Evolutionary conservation across 73 alveolate species (phyloP).

Genomic region (Blepharisma stoltei): DNA sequence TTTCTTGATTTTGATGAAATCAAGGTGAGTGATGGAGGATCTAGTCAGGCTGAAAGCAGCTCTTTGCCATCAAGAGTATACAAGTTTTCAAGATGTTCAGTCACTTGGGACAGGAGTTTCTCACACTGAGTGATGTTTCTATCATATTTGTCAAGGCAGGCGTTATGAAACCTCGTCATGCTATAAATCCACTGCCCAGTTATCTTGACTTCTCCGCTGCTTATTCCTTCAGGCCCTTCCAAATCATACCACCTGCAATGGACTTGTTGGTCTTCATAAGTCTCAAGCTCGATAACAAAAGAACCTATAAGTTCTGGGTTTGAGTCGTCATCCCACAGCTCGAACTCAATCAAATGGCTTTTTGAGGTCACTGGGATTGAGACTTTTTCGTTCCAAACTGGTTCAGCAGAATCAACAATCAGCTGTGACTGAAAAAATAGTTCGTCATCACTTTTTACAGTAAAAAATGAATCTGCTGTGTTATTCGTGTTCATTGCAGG

Average conservation of each 20-base stretch:
- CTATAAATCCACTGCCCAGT: constrained; percentile 27
- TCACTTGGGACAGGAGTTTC: neutral
- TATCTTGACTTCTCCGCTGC: constrained; percentile 23
- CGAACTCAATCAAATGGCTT: constrained; percentile 9
- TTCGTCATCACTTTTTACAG: constrained; percentile 8
- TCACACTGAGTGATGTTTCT: neutral
- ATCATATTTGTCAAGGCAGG: constrained; percentile 7
- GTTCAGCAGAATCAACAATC: neutral
- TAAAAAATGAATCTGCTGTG: constrained; percentile 30
- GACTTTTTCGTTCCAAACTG: neutral
- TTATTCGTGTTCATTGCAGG: constrained; percentile 32
- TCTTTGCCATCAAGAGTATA: constrained; percentile 17
- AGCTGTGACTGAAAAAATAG: constrained; percentile 16
- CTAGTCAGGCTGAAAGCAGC: neutral
- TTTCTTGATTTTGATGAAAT: neutral
- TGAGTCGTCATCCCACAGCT: constrained; percentile 23
- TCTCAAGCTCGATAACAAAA: neutral
- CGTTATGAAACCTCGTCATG: neutral
- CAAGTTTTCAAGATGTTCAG: constrained; percentile 4
- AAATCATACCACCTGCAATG: constrained; percentile 33
- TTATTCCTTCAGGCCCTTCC: constrained; percentile 31
- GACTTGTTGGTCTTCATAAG: constrained; percentile 20
- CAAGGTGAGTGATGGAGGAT: constrained; percentile 1
- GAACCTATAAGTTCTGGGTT: constrained; percentile 21
- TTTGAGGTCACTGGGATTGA: neutral